Conservation (phyloP, 2,329 filamentous ascomycete genomes). For the Cytospora schulzeri region DNA sequence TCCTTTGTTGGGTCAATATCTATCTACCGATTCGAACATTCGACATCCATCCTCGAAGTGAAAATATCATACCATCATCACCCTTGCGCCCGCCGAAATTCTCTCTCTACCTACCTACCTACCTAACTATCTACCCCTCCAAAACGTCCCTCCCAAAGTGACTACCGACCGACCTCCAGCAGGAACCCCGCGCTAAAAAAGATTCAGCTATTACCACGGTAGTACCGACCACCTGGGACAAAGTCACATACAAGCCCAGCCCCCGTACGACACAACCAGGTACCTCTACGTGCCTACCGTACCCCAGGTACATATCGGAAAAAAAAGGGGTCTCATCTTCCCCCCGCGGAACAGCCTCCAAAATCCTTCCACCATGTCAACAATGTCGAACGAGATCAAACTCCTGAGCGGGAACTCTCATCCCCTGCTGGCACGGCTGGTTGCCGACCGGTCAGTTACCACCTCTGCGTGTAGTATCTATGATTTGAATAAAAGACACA, state of each 20-base stretch:
- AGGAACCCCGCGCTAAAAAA: constrained; percentile 26
- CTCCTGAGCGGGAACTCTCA: constrained; percentile 46
- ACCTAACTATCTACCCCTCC: constrained; percentile 3
- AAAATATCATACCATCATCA: neutral
- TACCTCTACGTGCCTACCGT: constrained; percentile 5
- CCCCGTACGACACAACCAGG: constrained; percentile 15
- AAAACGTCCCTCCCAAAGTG: neutral
- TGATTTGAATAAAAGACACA: neutral
- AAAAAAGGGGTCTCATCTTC: constrained; percentile 14
- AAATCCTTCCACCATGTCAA: constrained; percentile 24
- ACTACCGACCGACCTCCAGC: neutral
- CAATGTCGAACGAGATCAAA: constrained; percentile 57
- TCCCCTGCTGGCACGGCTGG: constrained; percentile 32
- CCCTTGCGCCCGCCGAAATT: neutral
- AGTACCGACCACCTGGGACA: neutral
- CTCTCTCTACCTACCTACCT: no score
- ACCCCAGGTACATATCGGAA: constrained; percentile 15
- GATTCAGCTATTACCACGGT: constrained; percentile 11
- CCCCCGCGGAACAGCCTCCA: constrained; percentile 5
- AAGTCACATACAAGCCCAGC: constrained; percentile 13
- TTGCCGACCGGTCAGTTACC: constrained; percentile 45
- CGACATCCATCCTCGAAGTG: neutral
- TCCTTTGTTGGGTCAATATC: neutral
- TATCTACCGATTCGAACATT: neutral
- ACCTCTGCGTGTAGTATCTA: neutral